Conservation (phyloP, 2,329 filamentous ascomycete species). For the Zymoseptoria ardabiliae region DNA sequence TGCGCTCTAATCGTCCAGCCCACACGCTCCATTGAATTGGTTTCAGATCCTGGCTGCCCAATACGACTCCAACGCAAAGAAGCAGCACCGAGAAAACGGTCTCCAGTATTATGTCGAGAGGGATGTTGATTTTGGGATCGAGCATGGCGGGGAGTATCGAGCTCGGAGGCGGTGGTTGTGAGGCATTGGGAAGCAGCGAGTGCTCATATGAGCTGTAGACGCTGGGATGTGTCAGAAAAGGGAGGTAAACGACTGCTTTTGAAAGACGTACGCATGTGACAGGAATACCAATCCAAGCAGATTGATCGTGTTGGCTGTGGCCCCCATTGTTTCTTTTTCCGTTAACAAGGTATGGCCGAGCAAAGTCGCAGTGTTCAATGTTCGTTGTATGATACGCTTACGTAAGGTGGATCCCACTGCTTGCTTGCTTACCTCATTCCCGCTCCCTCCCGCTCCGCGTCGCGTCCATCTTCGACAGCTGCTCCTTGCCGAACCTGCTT, state of each 20-base stretch:
- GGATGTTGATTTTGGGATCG: constrained; percentile 45
- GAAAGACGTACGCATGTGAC: constrained; percentile 68
- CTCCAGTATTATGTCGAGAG: constrained; percentile 81
- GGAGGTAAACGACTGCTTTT: constrained; percentile 2
- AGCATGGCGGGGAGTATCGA: constrained; percentile 28
- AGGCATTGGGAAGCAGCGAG: constrained; percentile 55
- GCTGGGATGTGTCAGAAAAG: constrained; percentile 41
- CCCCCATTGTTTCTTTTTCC: constrained; percentile 49
- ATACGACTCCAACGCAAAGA: constrained; percentile 76
- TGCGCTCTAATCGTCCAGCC: constrained; percentile 73
- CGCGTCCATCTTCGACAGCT: too few relatives aligned
- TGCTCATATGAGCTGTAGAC: constrained; percentile 97
- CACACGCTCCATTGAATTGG: constrained; percentile 79
- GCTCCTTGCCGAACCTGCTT: background rate
- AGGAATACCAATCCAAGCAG: constrained; percentile 70
- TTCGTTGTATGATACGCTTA: too few relatives aligned
- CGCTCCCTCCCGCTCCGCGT: too few relatives aligned
- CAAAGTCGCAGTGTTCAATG: too few relatives aligned
- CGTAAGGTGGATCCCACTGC: too few relatives aligned
- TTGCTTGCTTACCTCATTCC: too few relatives aligned
- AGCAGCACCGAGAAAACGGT: constrained; percentile 71
- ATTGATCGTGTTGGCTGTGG: constrained; percentile 64
- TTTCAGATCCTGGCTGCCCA: constrained; percentile 67
- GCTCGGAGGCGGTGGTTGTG: constrained; percentile 31
- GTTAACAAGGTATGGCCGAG: too few relatives aligned